phyloP scores from a whole-genome alignment of 345 rosid species.

The Brassica rapa region DNA sequence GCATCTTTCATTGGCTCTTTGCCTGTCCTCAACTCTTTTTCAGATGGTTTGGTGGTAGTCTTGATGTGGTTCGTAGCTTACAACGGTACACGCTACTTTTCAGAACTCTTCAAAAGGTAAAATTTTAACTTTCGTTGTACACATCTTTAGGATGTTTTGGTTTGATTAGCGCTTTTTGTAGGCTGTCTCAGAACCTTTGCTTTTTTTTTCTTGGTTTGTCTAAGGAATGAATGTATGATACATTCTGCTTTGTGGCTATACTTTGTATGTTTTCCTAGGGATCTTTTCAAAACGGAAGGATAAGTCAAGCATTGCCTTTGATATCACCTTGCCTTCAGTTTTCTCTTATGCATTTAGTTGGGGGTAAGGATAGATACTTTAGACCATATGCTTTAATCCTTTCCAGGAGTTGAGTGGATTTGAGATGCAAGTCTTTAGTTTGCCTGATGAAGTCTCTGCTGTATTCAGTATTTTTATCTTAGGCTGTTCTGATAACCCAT shows the following conservation, averaged over 20 bases:
- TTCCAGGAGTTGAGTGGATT: background rate
- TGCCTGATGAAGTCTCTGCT: background rate
- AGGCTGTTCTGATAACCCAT: background rate
- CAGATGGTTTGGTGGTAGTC: constrained; percentile 80
- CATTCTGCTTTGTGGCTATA: constrained; percentile 10
- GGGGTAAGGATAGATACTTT: constrained; percentile 1
- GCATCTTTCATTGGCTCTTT: constrained; percentile 12
- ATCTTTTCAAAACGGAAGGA: background rate
- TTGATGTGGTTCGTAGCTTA: constrained; percentile 83
- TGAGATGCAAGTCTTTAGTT: background rate
- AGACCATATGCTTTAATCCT: background rate
- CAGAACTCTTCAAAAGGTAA: constrained; percentile 65
- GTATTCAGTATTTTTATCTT: background rate
- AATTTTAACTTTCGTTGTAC: background rate
- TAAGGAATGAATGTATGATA: constrained; percentile 6
- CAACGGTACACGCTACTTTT: constrained; percentile 66
- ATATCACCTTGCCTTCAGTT: background rate
- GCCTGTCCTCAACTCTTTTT: constrained; percentile 47
- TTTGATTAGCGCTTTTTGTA: background rate
- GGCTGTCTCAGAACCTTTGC: background rate
- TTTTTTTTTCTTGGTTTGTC: background rate
- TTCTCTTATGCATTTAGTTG: constrained; percentile 16
- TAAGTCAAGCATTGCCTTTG: background rate
- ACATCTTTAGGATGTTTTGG: background rate
- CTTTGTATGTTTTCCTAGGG: too few species aligned